Percentiles rank a stretch among this genome's conserved stretches.
Evolutionary conservation across 345 rosid species (phyloP).

Genomic region (Lepidium aucheri): DNA sequence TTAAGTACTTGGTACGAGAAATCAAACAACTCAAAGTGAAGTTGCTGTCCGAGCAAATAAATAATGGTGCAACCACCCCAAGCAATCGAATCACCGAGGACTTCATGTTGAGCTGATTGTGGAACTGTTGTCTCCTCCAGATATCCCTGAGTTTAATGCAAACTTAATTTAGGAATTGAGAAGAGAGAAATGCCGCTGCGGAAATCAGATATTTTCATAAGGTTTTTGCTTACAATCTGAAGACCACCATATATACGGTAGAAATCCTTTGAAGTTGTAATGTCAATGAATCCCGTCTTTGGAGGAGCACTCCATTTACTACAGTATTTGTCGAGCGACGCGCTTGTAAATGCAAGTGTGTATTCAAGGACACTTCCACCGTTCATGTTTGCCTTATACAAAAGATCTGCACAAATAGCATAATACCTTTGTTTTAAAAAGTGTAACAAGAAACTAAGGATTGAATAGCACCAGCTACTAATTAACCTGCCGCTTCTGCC

Average conservation of each 20-base stretch:
- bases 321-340: slow-evolving; percentile 88
- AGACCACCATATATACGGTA: slow-evolving; percentile 95
- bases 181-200: neutral
- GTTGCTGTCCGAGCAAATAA: slow-evolving; percentile 93
- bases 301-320: slow-evolving; percentile 96
- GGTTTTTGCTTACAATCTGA: slow-evolving; percentile 61
- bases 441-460: neutral
- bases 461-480: neutral
- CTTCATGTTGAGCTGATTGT: slow-evolving; percentile 44
- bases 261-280: slow-evolving; percentile 93
- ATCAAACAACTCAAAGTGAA: slow-evolving; percentile 95
- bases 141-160: slow-evolving; percentile 51
- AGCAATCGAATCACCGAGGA: slow-evolving; percentile 85
- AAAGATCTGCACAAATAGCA: slow-evolving; percentile 53
- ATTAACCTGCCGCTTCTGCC: slow-evolving; percentile 97
- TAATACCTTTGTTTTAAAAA: neutral
- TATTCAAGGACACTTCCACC: slow-evolving; percentile 90
- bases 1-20: slow-evolving; percentile 95
- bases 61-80: slow-evolving; percentile 99
- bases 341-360: slow-evolving; percentile 97
- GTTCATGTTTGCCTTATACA: slow-evolving; percentile 90
- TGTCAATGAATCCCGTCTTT: slow-evolving; percentile 91
- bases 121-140: slow-evolving; percentile 61
- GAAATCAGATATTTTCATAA: neutral
- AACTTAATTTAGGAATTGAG: neutral